Base-by-base conservation (phyloP, 2,329 filamentous ascomycete genomes). In the Penicillium olsonii region DNA sequence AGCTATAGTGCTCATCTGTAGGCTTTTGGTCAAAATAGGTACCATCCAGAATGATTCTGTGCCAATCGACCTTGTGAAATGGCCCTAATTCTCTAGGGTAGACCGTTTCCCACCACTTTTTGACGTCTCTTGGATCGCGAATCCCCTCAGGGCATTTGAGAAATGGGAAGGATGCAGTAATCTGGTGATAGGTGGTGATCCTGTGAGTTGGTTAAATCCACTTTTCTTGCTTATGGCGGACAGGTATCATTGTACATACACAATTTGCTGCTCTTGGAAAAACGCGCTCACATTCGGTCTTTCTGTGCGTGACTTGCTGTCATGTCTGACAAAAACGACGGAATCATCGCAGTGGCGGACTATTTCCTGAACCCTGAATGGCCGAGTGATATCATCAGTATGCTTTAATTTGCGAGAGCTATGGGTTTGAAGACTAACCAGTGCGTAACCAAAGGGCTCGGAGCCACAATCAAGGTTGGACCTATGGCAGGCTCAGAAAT, bases 21-120 rank as follows among this genome's bases (percentile, higher is more conserved):
- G 2, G 24, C 2, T 4, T 8, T 40, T 14, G 12, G 11, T 22
- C 62, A 45, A 8, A 8, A 31, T n/a, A 5, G 5, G 29, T 59
- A 67, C 71, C 72, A 29, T 75, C 71, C 6, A 75, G 57, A n/a
- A 74, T 63, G n/a, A 74, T 70, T 2, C 71, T 61, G 19, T 62
- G 63, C 45, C 68, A 75, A 5, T 66, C 64, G 24, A 72, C 57
- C 19, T 48, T 45, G 53, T 74, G 71, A 4, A 75, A 50, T 3
- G 62, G 58, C 2, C 71, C 71, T 5, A 8, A 8, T 8, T 24
- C 22, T 4, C 22, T 31, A 4, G 10, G 27, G 4, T 31, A 31
- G 27, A 6, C 5, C 10, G 4, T 31, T 31, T 4, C 22, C 22
- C 22, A 4, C 22, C 22, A 8, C n/a, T 24, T 8, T 24, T 24